These are phyloP conservation scores for Ustilago crameri DNA, from an alignment of 1,284 basidiomycete genomes.

Conservation along the genomic window DNA sequence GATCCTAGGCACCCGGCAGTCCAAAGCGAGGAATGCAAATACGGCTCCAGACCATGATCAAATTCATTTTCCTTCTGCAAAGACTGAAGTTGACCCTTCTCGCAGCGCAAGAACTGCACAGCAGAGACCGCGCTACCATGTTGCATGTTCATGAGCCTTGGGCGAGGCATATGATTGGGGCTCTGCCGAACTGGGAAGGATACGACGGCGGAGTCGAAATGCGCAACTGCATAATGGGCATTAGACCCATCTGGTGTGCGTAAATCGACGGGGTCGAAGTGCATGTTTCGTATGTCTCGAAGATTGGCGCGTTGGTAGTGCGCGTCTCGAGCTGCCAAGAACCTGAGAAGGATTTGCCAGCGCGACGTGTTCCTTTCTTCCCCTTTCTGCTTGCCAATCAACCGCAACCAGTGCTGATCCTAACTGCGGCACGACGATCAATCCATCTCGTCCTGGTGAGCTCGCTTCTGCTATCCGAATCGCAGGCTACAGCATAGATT, in stretches of 20 bases:
- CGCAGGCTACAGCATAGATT: neutral
- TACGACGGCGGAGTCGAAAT: neutral
- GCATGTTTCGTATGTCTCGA: constrained; percentile 3
- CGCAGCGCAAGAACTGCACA: too few relatives aligned
- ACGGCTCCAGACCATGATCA: neutral
- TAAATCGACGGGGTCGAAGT: constrained; percentile 1
- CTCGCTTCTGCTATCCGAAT: neutral
- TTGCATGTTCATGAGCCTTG: too few relatives aligned
- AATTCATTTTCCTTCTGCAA: neutral
- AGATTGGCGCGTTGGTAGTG: neutral
- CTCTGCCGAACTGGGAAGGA: constrained; percentile 12
- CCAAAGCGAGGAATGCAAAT: constrained; percentile 1
- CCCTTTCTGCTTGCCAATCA: neutral
- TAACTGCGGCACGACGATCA: neutral
- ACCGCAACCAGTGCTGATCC: neutral
- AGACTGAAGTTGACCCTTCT: too few relatives aligned
- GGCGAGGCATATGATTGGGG: too few relatives aligned
- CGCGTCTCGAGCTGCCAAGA: constrained; percentile 4
- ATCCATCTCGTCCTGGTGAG: neutral
- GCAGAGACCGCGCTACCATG: too few relatives aligned
- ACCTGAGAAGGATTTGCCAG: neutral
- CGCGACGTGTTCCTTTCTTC: constrained; percentile 3
- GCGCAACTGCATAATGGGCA: neutral
- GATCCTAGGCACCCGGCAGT: neutral
- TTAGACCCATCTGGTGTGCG: neutral